phyloP scores from a whole-genome alignment of 1,139 yeast species.

The Debaryomycetaceae sp. region DNA sequence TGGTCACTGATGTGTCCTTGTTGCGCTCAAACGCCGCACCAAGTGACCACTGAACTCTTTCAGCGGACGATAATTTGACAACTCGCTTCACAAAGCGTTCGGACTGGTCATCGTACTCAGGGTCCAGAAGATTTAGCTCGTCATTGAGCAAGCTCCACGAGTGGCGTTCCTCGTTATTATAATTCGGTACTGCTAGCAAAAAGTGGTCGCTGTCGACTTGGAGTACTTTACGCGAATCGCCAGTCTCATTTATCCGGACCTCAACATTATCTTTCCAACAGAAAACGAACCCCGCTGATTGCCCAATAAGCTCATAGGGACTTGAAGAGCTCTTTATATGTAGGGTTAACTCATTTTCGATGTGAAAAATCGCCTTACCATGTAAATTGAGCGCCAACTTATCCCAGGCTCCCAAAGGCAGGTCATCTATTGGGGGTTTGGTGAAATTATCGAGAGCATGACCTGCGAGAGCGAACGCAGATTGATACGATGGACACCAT shows the following conservation, averaged over 20 bases:
- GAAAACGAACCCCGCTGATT: conserved; percentile 69
- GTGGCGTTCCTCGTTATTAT: conserved; percentile 22
- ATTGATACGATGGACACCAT: conserved; percentile 35
- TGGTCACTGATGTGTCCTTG: conserved; percentile 6
- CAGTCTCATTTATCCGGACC: conserved; percentile 50
- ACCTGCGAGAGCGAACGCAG: conserved; percentile 25
- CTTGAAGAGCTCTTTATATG: conserved; percentile 58
- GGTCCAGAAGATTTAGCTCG: conserved; percentile 6
- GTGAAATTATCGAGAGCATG: conserved; percentile 45
- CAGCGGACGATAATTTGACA: conserved; percentile 27
- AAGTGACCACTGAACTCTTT: conserved; percentile 30
- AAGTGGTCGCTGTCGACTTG: conserved; percentile 57
- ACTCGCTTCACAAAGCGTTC: conserved; percentile 27
- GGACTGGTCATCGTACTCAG: conserved; percentile 11
- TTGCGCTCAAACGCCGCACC: conserved; percentile 35
- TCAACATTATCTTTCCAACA: conserved; percentile 63
- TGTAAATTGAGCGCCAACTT: conserved; percentile 28
- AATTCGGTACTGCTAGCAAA: conserved; percentile 55
- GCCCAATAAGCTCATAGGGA: conserved; percentile 65
- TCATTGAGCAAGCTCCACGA: conserved; percentile 25
- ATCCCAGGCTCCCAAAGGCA: conserved; percentile 74
- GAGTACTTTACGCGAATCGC: conserved; percentile 52
- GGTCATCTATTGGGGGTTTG: conserved; percentile 71
- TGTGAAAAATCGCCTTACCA: conserved; percentile 44
- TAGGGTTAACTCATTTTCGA: conserved; percentile 38